Evolutionary conservation across 148 eudicot genomes (phyloP).

Genomic region (Chenopodium berlandieri): DNA sequence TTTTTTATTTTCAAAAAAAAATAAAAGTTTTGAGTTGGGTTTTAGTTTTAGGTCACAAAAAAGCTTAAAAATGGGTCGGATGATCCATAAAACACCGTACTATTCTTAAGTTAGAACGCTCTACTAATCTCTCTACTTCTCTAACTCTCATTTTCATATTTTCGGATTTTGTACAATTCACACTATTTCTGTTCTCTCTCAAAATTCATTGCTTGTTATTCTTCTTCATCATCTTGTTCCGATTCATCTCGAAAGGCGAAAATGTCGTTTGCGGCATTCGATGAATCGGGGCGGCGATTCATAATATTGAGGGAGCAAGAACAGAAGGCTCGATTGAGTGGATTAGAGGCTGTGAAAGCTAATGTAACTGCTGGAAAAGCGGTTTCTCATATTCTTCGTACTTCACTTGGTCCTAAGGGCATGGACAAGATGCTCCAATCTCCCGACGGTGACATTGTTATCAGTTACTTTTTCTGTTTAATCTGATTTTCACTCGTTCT

Average conservation of each 20-base stretch:
- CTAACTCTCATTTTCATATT: neutral
- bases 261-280: slow-evolving; percentile 94
- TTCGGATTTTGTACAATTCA: neutral
- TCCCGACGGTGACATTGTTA: slow-evolving; percentile 91
- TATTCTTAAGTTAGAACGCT: no score
- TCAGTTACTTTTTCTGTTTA: slow-evolving; percentile 45
- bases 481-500: no score
- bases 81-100: neutral
- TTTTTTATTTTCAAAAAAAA: no score
- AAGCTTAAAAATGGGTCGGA: neutral
- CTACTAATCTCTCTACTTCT: neutral
- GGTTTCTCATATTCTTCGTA: slow-evolving; percentile 81
- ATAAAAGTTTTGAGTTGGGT: no score
- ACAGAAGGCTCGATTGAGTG: slow-evolving; percentile 63
- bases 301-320: slow-evolving; percentile 80
- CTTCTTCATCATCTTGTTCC: neutral
- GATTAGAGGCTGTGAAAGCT: slow-evolving; percentile 86
- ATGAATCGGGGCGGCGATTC: slow-evolving; percentile 85
- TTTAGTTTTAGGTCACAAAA: no score
- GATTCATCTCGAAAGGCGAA: neutral
- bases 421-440: slow-evolving; percentile 97
- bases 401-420: slow-evolving; percentile 96
- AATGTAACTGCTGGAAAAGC: slow-evolving; percentile 91
- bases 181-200: neutral
- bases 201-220: neutral